phyloP scores from a whole-genome alignment of 2,329 filamentous ascomycete species.

The Pleomassaria siparia region DNA sequence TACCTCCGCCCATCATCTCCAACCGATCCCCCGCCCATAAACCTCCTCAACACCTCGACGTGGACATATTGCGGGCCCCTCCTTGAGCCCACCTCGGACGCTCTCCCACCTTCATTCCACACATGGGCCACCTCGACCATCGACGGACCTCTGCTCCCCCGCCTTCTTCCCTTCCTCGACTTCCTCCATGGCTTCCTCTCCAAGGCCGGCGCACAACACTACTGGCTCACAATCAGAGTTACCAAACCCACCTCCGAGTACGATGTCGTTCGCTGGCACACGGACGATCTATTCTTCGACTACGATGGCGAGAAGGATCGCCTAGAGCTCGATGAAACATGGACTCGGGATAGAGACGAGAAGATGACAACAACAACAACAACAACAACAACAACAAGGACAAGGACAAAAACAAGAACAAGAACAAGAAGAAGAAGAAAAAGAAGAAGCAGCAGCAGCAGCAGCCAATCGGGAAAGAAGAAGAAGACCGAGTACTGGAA shows the following conservation, averaged over 20 bases:
- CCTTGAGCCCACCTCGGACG: conserved; percentile 7
- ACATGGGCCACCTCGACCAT: conserved; percentile 44
- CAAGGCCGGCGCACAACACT: conserved; percentile 42
- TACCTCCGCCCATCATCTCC: conserved; percentile 3
- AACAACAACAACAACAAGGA: not conserved
- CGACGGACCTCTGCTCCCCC: conserved; percentile 35
- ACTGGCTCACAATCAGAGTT: conserved; percentile 54
- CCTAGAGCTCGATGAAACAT: not conserved
- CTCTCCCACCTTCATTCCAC: conserved; percentile 28
- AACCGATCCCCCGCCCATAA: conserved; percentile 3
- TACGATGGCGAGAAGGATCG: conserved; percentile 5
- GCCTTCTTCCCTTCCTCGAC: conserved; percentile 45
- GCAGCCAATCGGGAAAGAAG: conserved; percentile 4
- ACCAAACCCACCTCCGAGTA: conserved; percentile 48
- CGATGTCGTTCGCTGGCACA: conserved; percentile 52
- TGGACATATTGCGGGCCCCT: conserved; percentile 31
- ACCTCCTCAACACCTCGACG: conserved; percentile 20
- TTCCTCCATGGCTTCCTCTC: conserved; percentile 45
- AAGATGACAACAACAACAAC: too few relatives aligned
- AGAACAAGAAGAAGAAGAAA: not conserved
- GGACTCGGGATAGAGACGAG: not conserved
- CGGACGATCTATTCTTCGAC: conserved; percentile 52
- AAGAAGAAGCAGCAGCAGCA: not conserved
- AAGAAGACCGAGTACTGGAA: conserved; percentile 45
- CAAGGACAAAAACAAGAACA: not conserved